phyloP scores from a whole-genome alignment of 495 filamentous ascomycete genomes.

The Thozetella sp. region DNA sequence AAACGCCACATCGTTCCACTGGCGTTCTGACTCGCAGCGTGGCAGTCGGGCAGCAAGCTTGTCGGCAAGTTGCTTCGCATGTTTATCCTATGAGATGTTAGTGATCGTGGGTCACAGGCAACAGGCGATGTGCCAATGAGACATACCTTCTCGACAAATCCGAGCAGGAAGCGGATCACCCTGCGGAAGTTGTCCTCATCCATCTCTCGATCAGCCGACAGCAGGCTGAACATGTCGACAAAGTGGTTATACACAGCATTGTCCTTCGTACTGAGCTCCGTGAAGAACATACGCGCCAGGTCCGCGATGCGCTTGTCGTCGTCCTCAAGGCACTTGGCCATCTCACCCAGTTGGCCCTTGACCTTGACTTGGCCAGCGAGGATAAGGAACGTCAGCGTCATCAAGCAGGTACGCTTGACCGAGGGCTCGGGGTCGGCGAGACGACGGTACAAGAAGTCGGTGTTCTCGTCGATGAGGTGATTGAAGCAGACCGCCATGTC shows the following conservation, averaged over 20 bases:
- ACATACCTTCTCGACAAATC: constrained; percentile 94
- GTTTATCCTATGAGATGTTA: constrained; percentile 84
- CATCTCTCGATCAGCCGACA: constrained; percentile 79
- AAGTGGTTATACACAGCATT: constrained; percentile 99
- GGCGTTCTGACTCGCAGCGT: constrained; percentile 87
- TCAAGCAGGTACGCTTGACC: constrained; percentile 96
- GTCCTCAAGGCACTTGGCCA: constrained; percentile 98
- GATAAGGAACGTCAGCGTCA: constrained; percentile 98
- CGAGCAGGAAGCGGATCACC: constrained; percentile 89
- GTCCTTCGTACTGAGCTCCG: constrained; percentile 94
- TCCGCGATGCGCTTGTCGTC: constrained; percentile 91
- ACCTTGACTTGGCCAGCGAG: constrained; percentile 98
- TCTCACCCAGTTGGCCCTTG: constrained; percentile 98
- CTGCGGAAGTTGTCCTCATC: constrained; percentile 81
- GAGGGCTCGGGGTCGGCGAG: constrained; percentile 85
- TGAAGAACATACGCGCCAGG: constrained; percentile 97
- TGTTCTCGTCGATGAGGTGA: constrained; percentile 98
- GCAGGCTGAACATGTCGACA: constrained; percentile 95
- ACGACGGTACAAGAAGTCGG: constrained; percentile 93
- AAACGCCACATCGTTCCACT: constrained; percentile 97
- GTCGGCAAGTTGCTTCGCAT: constrained; percentile 91
- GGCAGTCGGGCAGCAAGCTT: constrained; percentile 88
- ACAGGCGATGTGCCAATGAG: no score
- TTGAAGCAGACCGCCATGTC: constrained; percentile 99
- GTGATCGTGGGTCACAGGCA: no score